These are phyloP conservation scores for Galeopsis tetrahit DNA, from an alignment of 257 asterid genomes.

Conservation along the genomic window DNA sequence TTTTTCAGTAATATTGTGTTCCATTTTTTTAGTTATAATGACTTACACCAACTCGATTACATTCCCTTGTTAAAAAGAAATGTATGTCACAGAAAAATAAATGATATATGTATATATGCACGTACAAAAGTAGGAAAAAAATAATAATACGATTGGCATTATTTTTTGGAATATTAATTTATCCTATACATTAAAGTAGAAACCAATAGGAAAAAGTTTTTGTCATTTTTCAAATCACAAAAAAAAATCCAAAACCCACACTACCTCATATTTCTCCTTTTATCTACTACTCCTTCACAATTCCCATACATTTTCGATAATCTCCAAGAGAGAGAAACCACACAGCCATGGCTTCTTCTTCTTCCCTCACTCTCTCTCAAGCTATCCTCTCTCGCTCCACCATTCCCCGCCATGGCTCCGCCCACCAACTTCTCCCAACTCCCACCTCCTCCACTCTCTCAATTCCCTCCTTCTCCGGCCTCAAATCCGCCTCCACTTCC, in stretches of 20 bases:
- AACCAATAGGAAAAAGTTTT: constrained; percentile 5
- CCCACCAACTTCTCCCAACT: constrained; percentile 37
- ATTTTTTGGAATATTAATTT: neutral
- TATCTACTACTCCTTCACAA: constrained; percentile 25
- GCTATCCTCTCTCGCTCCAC: constrained; percentile 77
- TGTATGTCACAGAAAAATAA: no score
- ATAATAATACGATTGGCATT: neutral
- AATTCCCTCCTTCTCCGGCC: constrained; percentile 60
- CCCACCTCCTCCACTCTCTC: constrained; percentile 43
- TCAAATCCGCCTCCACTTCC: constrained; percentile 56
- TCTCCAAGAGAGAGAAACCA: constrained; percentile 1
- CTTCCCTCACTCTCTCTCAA: constrained; percentile 89
- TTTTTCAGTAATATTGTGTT: no score
- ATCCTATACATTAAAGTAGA: neutral
- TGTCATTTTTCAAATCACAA: constrained; percentile 12
- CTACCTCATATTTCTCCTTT: constrained; percentile 33
- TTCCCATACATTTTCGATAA: constrained; percentile 29
- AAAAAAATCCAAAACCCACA: constrained; percentile 24
- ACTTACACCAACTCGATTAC: no score
- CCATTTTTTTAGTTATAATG: no score
- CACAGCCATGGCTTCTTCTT: constrained; percentile 82
- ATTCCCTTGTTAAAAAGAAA: no score
- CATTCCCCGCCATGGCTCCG: constrained; percentile 63
- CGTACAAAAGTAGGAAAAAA: neutral
- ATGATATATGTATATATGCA: no score